Base-by-base conservation (phyloP, 1,139 yeast species). In the Taiozyma onychis region DNA sequence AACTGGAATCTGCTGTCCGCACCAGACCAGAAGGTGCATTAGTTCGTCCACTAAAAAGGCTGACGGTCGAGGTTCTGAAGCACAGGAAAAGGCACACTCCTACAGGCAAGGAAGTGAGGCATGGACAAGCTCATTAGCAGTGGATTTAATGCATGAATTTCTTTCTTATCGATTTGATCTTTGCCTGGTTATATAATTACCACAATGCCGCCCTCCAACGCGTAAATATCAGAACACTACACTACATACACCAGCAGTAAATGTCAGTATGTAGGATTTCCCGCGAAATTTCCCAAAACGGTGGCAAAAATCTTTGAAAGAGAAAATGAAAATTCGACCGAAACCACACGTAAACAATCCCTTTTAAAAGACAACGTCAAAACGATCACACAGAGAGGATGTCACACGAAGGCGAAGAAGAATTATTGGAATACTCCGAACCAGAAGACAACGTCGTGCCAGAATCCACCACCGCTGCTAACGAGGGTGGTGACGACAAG, bases 321-420 rank as follows among this genome's bases (percentile, higher is more conserved):
- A 16, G 18, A 16, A 16, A 16, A 16, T 24, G 26, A 24, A 24
- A 24, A 24, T 24, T 24, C 7, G 26, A 2, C 26, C 26, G 7
- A 24, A 16, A 35, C 14, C 6, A 18, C 41, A 37, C 21, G 41
- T 37, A 37, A 37, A 37, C 24, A 37, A 9, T 18, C 13, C 13
- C 6, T n/a, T 16, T 16, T 16, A 16, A n/a, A 32, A 32, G 35
- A 32, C 18, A 32, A 32, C 35, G 2, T 16, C 18, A 16, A 16
- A 16, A 16, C 1, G 18, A 16, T 16, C 18, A 16, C 18, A 16
- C 2, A 16, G 18, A 16, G 18, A 68, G 48, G 46, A 82, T 82
- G 88, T 82, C 95, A 48, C 85, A 88, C 86, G 95, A 88, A 81
- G 96, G 95, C 67, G 98, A 91, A 86, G 98, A 91, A 87, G 99